phyloP scores from a whole-genome alignment of 768 basidiomycete species.

The Amanita molliuscula region DNA sequence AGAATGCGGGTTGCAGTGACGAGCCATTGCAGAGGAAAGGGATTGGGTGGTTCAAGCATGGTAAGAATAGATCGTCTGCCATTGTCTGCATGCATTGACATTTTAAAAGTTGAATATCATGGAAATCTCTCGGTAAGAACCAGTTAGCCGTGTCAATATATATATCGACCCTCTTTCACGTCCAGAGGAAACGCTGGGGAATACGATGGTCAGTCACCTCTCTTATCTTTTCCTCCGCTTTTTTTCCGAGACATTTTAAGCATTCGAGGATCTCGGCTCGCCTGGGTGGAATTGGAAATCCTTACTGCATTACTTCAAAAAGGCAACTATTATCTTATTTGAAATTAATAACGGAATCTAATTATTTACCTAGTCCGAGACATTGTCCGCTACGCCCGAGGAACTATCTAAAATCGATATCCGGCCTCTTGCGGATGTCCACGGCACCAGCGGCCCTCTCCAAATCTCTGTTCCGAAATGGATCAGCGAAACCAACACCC shows the following conservation, averaged over 20 bases:
- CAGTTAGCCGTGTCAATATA: background rate
- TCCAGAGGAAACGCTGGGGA: conserved; percentile 1
- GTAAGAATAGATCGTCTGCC: background rate
- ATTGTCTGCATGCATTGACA: background rate
- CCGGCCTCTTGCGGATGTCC: background rate
- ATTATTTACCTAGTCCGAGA: conserved; percentile 1
- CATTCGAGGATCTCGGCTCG: conserved; percentile 9
- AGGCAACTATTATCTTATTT: conserved; percentile 1
- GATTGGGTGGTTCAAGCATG: conserved; percentile 8
- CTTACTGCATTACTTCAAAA: conserved; percentile 9
- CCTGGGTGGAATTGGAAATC: conserved; percentile 12
- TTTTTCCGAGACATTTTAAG: background rate
- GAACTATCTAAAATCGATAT: background rate
- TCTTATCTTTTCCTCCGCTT: background rate
- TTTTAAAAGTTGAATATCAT: conserved; percentile 4
- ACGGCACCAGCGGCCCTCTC: conserved; percentile 4
- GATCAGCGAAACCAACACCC: background rate
- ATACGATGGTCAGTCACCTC: background rate
- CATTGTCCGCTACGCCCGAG: background rate
- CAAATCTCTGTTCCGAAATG: background rate
- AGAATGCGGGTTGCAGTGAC: background rate
- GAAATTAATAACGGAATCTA: background rate
- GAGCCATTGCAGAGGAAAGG: conserved; percentile 3
- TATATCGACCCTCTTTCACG: background rate
- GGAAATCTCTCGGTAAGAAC: conserved; percentile 2